phyloP scores from a whole-genome alignment of 164 flowering plant species.

The Aristolochia californica region DNA sequence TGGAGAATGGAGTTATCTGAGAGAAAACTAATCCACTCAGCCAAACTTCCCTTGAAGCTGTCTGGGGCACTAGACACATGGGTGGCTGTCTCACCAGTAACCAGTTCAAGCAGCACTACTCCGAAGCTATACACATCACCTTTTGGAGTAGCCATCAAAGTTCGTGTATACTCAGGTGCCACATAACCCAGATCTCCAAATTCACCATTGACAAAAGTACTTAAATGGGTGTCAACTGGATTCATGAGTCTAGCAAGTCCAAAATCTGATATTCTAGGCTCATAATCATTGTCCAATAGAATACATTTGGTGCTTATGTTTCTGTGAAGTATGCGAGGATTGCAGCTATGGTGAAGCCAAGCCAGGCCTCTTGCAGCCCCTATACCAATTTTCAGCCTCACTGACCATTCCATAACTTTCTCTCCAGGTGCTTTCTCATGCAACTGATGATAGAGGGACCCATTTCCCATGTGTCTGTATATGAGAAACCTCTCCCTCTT shows the following conservation, averaged over 20 bases:
- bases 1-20: constrained; percentile 10
- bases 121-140: constrained; percentile 22
- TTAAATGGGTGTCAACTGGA: constrained; percentile 9
- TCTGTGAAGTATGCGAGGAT: constrained; percentile 13
- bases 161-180: constrained; percentile 18
- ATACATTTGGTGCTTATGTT: constrained; percentile 20
- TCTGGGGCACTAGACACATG: constrained; percentile 13
- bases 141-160: constrained; percentile 18
- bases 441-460: constrained; percentile 18
- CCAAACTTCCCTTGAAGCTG: constrained; percentile 17
- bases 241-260: constrained; percentile 21
- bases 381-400: constrained; percentile 12
- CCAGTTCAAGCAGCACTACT: constrained; percentile 15
- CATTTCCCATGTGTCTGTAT: constrained; percentile 25
- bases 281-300: constrained; percentile 15
- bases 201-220: constrained; percentile 15
- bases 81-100: constrained; percentile 14
- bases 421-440: constrained; percentile 8
- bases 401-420: constrained; percentile 13
- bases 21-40: constrained; percentile 11
- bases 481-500: constrained; percentile 28
- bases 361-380: constrained; percentile 19
- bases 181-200: constrained; percentile 20
- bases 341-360: constrained; percentile 20
- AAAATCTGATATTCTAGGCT: constrained; percentile 17